Percentiles rank a stretch among this genome's conserved stretches.
These are phyloP conservation scores for Ophiostoma sp. DNA, from an alignment of 2,329 filamentous ascomycete genomes.

Conservation along the genomic window DNA sequence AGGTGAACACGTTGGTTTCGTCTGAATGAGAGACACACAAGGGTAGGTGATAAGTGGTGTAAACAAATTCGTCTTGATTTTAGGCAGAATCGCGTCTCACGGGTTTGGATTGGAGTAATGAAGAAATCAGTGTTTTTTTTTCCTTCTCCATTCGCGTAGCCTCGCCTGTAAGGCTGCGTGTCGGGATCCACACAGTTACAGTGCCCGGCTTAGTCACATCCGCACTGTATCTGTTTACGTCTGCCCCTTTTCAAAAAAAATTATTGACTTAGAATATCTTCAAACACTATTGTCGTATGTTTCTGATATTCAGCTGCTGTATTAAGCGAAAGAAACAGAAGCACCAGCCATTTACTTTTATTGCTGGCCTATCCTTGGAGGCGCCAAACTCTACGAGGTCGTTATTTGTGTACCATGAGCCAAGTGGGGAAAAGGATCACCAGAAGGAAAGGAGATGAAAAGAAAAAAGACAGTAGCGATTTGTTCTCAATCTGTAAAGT, in stretches of 20 bases:
- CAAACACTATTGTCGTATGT: neutral
- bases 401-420: too few species aligned
- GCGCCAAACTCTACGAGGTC: neutral
- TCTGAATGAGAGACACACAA: neutral
- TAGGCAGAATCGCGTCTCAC: neutral
- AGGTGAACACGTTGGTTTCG: neutral
- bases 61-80: neutral
- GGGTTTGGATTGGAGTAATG: neutral
- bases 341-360: too few species aligned
- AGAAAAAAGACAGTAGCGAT: neutral
- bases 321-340: too few species aligned
- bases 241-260: neutral
- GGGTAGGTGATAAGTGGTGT: neutral
- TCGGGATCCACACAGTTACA: neutral
- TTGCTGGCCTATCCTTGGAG: too few species aligned
- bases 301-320: neutral
- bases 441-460: neutral
- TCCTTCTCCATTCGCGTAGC: conserved; percentile 6
- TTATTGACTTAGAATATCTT: neutral
- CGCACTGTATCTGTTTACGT: conserved; percentile 3
- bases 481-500: neutral
- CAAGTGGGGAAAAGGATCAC: neutral
- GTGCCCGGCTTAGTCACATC: neutral
- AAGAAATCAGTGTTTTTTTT: conserved; percentile 8
- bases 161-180: conserved; percentile 13